Percentiles rank a stretch among this genome's conserved stretches.
Conservation (phyloP, 805 yeast genomes). For the Nakazawaea populi region DNA sequence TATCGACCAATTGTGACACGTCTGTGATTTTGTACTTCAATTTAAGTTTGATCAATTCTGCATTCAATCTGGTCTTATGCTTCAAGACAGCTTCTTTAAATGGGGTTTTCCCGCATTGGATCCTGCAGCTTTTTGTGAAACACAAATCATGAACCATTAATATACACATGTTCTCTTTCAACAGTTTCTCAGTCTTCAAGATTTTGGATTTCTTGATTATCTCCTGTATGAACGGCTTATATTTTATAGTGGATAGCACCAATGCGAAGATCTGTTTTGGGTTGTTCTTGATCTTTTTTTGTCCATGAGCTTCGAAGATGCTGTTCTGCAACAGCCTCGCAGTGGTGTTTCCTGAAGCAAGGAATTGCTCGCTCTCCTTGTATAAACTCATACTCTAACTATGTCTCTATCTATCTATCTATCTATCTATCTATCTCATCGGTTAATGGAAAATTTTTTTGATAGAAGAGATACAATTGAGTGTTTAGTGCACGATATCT, state of each 20-base stretch:
- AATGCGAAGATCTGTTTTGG: constrained; percentile 87
- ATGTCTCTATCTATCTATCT: constrained; percentile 1
- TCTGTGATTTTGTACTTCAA: constrained; percentile 60
- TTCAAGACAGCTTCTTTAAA: constrained; percentile 74
- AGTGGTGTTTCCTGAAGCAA: constrained; percentile 26
- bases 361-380: constrained; percentile 35
- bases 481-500: not conserved
- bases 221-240: constrained; percentile 54
- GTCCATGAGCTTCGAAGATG: constrained; percentile 43
- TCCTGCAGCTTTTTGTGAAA: constrained; percentile 68
- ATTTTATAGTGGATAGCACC: constrained; percentile 70
- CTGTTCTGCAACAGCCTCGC: constrained; percentile 52
- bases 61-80: constrained; percentile 74
- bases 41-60: constrained; percentile 76
- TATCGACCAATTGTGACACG: constrained; percentile 46
- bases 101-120: constrained; percentile 85
- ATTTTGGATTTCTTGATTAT: constrained; percentile 66
- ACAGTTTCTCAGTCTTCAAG: constrained; percentile 42
- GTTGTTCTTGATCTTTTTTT: constrained; percentile 46
- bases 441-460: constrained; percentile 9
- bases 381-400: constrained; percentile 28
- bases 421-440: constrained; percentile 13
- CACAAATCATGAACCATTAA: constrained; percentile 78
- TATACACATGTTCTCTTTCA: constrained; percentile 45
- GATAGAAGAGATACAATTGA: not conserved